Conservation (phyloP, 2,329 filamentous ascomycete species). For the Stemphylium lycopersici region DNA sequence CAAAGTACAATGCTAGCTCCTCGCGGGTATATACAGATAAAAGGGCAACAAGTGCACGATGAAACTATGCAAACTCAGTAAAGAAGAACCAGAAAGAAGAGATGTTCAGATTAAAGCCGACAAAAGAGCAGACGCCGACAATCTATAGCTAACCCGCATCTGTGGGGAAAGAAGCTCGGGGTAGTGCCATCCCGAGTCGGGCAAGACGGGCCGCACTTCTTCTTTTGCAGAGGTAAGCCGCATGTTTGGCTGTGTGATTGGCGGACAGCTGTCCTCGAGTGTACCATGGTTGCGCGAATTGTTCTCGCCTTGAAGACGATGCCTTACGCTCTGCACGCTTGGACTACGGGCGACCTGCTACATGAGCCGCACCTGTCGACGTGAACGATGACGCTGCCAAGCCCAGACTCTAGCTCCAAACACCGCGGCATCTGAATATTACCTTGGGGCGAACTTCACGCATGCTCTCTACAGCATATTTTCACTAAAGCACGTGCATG, state of each 20-base stretch:
- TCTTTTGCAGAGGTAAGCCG: constrained; percentile 15
- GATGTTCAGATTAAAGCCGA: constrained; percentile 7
- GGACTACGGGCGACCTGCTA: no score
- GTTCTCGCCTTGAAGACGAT: no score
- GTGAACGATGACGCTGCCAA: not conserved
- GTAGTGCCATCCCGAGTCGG: constrained; percentile 30
- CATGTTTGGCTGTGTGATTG: constrained; percentile 4
- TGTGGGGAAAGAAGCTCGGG: constrained; percentile 30
- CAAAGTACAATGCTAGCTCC: not conserved
- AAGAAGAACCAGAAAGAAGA: constrained; percentile 5
- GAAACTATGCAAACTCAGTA: not conserved
- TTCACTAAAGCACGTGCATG: no score
- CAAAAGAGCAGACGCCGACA: constrained; percentile 28
- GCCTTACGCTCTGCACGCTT: no score
- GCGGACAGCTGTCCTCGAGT: not conserved
- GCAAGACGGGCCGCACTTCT: constrained; percentile 34
- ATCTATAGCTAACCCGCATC: constrained; percentile 18
- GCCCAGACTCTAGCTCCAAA: constrained; percentile 6
- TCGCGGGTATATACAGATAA: not conserved
- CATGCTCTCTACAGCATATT: no score
- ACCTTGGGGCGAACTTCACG: not conserved
- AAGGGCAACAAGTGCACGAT: not conserved
- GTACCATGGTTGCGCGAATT: no score
- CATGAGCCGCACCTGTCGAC: not conserved
- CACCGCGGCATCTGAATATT: constrained; percentile 17